phyloP scores from a whole-genome alignment of 2,329 filamentous ascomycete genomes.

The Cercospora zeina region DNA sequence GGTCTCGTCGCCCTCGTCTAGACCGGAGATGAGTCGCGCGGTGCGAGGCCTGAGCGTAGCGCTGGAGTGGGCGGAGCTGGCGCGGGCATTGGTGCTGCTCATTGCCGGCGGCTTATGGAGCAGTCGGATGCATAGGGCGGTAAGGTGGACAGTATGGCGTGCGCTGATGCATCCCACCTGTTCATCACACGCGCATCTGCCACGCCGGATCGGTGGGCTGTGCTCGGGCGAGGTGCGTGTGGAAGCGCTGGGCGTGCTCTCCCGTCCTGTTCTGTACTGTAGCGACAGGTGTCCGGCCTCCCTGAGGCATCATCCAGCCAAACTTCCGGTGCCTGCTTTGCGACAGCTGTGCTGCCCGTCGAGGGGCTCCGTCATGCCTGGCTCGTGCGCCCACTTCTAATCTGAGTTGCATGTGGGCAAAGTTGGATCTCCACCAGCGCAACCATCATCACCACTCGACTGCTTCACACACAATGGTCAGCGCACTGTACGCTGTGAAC shows the following conservation, averaged over 20 bases:
- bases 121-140: slow-evolving; percentile 6
- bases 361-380: neutral
- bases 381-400: neutral
- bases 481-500: neutral
- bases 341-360: neutral
- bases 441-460: neutral
- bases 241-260: too few species aligned
- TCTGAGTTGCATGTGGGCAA: too few species aligned
- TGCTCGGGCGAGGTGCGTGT: neutral
- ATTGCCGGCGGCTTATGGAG: slow-evolving; percentile 28
- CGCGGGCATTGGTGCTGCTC: slow-evolving; percentile 30
- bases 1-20: slow-evolving; percentile 48
- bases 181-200: neutral
- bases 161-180: slow-evolving; percentile 5
- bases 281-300: neutral
- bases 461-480: too few species aligned
- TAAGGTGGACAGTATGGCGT: neutral
- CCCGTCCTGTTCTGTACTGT: too few species aligned
- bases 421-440: neutral
- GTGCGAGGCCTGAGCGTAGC: slow-evolving; percentile 50
- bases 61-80: slow-evolving; percentile 35
- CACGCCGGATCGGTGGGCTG: neutral
- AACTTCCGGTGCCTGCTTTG: slow-evolving; percentile 3
- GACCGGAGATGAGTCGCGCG: slow-evolving; percentile 50
- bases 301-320: neutral